phyloP scores from a whole-genome alignment of 164 flowering plant genomes.

The Aristolochia fimbriata region DNA sequence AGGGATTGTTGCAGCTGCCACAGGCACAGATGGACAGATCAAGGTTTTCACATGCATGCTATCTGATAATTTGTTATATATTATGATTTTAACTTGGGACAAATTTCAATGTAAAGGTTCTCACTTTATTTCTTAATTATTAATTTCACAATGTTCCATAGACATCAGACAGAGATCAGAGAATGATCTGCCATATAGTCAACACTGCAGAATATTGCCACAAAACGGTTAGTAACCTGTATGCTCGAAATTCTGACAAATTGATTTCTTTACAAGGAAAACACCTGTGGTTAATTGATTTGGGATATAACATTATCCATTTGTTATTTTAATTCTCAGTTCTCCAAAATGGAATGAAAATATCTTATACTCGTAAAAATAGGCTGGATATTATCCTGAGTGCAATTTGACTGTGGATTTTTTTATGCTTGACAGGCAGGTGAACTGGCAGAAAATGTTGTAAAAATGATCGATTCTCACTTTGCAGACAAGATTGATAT shows the following conservation, averaged over 20 bases:
- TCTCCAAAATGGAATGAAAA: too few relatives aligned
- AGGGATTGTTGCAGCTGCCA: slow-evolving; percentile 95
- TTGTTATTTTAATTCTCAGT: too few relatives aligned
- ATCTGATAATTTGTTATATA: slow-evolving; percentile 1
- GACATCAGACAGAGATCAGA: slow-evolving; percentile 90
- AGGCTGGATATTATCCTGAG: background rate
- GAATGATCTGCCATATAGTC: slow-evolving; percentile 80
- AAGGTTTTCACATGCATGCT: slow-evolving; percentile 41
- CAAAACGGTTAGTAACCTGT: slow-evolving; percentile 58
- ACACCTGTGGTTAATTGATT: background rate
- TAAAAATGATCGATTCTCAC: too few relatives aligned
- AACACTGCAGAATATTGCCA: slow-evolving; percentile 97
- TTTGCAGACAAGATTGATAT: slow-evolving; percentile 5
- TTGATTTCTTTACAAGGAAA: background rate
- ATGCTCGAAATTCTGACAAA: background rate
- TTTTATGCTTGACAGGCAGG: background rate
- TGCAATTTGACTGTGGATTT: slow-evolving; percentile 1
- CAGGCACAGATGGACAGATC: slow-evolving; percentile 96
- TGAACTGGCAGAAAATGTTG: too few relatives aligned
- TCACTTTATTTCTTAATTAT: too few relatives aligned
- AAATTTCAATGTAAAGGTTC: too few relatives aligned
- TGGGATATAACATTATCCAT: background rate
- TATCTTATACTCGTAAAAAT: background rate
- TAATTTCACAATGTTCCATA: slow-evolving; percentile 14
- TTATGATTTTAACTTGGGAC: too few relatives aligned